Evolutionary conservation across 495 filamentous ascomycete species (phyloP).

Genomic region (Penicillium manginii): DNA sequence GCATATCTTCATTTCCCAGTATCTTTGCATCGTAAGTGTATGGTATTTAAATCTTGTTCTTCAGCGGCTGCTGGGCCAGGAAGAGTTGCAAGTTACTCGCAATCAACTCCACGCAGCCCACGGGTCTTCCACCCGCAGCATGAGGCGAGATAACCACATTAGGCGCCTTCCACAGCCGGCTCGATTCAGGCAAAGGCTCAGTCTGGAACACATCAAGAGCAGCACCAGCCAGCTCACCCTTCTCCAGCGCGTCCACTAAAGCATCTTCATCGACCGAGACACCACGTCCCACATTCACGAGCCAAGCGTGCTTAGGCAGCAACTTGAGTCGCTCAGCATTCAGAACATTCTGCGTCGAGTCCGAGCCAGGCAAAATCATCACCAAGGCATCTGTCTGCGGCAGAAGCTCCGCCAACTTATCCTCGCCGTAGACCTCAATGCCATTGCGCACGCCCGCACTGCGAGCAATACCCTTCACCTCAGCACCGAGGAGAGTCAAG

Average conservation of each 20-base stretch:
- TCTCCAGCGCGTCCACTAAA: conserved; percentile 64
- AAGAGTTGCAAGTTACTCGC: conserved; percentile 56
- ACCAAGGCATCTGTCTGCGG: conserved; percentile 34
- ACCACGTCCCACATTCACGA: conserved; percentile 73
- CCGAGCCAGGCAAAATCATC: conserved; percentile 35
- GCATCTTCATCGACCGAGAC: conserved; percentile 71
- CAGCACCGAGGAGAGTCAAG: conserved; percentile 28
- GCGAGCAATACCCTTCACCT: conserved; percentile 32
- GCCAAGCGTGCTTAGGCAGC: conserved; percentile 58
- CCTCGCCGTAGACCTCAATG: conserved; percentile 51
- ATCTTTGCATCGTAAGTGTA: neutral
- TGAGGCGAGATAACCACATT: conserved; percentile 66
- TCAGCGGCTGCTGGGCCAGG: conserved; percentile 54
- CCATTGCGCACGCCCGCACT: conserved; percentile 30
- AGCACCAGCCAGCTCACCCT: conserved; percentile 51
- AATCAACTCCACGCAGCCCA: conserved; percentile 54
- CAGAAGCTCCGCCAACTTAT: conserved; percentile 27
- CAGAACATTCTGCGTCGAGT: conserved; percentile 28
- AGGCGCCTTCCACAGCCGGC: conserved; percentile 52
- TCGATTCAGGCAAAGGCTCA: conserved; percentile 52
- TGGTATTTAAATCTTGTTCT: conserved; percentile 36
- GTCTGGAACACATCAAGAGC: conserved; percentile 69
- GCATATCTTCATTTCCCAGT: neutral
- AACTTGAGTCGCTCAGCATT: conserved; percentile 31
- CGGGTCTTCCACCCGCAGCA: conserved; percentile 68